These are phyloP conservation scores for Phalaenopsis hybrid DNA, from an alignment of 116 monocot species.

Conservation along the genomic window DNA sequence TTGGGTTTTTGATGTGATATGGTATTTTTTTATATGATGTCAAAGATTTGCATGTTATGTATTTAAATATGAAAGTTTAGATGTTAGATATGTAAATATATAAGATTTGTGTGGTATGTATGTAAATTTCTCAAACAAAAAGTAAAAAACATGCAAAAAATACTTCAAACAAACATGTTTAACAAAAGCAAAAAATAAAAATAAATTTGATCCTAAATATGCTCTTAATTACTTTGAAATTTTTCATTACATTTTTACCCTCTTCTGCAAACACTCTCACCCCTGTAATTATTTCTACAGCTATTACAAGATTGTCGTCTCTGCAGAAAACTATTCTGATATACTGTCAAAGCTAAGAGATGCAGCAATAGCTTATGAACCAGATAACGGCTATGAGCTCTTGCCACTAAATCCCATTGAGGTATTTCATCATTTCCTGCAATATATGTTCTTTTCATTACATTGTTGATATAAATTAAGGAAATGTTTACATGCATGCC, in stretches of 20 bases:
- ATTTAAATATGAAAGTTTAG: too few species aligned
- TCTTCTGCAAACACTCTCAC: not conserved
- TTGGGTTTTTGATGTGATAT: too few species aligned
- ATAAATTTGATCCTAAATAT: too few species aligned
- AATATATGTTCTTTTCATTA: not conserved
- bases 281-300: constrained; percentile 28
- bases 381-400: constrained; percentile 89
- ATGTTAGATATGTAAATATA: too few species aligned
- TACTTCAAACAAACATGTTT: too few species aligned
- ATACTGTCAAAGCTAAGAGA: constrained; percentile 67
- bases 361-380: constrained; percentile 74
- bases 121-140: too few species aligned
- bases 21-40: too few species aligned
- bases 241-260: not conserved
- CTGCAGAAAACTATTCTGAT: constrained; percentile 59
- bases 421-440: constrained; percentile 32
- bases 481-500: too few species aligned
- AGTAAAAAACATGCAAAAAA: too few species aligned
- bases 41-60: too few species aligned
- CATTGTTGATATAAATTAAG: not conserved
- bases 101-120: too few species aligned
- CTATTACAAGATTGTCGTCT: constrained; percentile 75
- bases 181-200: too few species aligned
- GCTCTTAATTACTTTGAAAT: not conserved
- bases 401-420: constrained; percentile 67